Base-by-base conservation (phyloP, 371 early-diverging fungal species). In the Coemansia sp. region DNA sequence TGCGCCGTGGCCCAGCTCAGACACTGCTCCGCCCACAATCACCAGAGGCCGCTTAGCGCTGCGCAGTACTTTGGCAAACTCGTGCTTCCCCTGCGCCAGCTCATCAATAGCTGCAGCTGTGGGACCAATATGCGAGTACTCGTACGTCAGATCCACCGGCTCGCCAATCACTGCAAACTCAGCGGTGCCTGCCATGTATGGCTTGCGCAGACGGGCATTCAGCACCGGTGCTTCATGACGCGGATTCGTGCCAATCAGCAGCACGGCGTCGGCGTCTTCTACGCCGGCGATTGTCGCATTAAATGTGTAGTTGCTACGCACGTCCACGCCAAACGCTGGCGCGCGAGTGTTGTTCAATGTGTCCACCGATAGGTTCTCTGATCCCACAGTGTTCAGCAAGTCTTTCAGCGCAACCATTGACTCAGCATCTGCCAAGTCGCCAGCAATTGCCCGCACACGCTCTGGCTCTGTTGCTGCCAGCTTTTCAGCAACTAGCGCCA, bases 191-290 rank as follows among this genome's bases (percentile, higher is more conserved):
- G 91, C 89, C 63, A 97, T 85, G 78, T 88, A 98, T 21, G 93
- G 89, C 84, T 95, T 96, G 78, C 97, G 90, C 78, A 98, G 87
- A 66, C 97, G 90, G 26, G 96, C 92, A 86, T 97, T 97, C 73
- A 97, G 82, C 75, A 95, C 93, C 21, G 98, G 85, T 2, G 95
- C 98, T 83, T 98, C 98, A 79, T 94, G 96, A 57, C 97, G 92
- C 56, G 98, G 98, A 85, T 98, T 96, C 46, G 96, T 89, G 53
- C 97, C 98, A 28, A 98, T 81, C 55, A 98, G 80, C 56, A 98
- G 87, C 15, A 97, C 85, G 13, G 87, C 92, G 80, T 98, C 98
- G 26, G 95, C 95, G 54, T 92, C 88, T 76, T 96, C 97, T 69
- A 93, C 87, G 66, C 92, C 93, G 52, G 87, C 87, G 68, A 98